A percentile compares a stretch with the other conserved stretches of the same genome.
Conservation (phyloP, 2,329 filamentous ascomycete genomes). For the Exophiala dermatitidis region DNA sequence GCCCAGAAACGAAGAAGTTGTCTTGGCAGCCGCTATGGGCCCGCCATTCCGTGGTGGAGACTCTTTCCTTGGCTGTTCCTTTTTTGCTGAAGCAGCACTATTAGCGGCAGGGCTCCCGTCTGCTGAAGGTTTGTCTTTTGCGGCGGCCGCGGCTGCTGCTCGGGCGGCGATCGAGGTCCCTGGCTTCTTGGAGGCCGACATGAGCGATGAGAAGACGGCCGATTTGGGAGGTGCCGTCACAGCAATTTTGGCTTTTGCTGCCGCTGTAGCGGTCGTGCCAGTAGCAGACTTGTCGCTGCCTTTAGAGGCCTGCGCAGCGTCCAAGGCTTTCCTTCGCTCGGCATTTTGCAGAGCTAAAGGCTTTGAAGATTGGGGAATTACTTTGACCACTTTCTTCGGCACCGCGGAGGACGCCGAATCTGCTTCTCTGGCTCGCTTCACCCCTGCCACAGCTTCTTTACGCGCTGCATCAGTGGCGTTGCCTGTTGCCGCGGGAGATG, state of each 20-base stretch:
- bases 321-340: constrained; percentile 24
- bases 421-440: constrained; percentile 15
- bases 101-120: constrained; percentile 25
- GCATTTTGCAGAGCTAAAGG: constrained; percentile 26
- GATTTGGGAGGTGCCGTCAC: constrained; percentile 32
- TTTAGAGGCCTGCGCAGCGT: constrained; percentile 18
- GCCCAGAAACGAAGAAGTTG: constrained; percentile 44
- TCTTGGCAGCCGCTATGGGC: constrained; percentile 31
- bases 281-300: constrained; percentile 9
- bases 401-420: constrained; percentile 29
- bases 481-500: constrained; percentile 24
- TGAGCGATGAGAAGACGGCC: constrained; percentile 41
- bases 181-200: constrained; percentile 45
- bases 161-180: constrained; percentile 45
- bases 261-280: constrained; percentile 10
- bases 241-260: constrained; percentile 33
- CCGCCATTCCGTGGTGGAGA: constrained; percentile 23
- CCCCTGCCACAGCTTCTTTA: constrained; percentile 12
- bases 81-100: constrained; percentile 25
- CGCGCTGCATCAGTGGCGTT: constrained; percentile 11
- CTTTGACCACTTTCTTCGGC: constrained; percentile 36
- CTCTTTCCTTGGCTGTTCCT: constrained; percentile 34
- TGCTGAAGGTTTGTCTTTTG: constrained; percentile 31
- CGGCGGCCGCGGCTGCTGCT: constrained; percentile 35
- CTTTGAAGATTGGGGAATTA: constrained; percentile 26